Conservation (phyloP, 2,329 filamentous ascomycete species). For the Ceratocystis lukuohia region DNA sequence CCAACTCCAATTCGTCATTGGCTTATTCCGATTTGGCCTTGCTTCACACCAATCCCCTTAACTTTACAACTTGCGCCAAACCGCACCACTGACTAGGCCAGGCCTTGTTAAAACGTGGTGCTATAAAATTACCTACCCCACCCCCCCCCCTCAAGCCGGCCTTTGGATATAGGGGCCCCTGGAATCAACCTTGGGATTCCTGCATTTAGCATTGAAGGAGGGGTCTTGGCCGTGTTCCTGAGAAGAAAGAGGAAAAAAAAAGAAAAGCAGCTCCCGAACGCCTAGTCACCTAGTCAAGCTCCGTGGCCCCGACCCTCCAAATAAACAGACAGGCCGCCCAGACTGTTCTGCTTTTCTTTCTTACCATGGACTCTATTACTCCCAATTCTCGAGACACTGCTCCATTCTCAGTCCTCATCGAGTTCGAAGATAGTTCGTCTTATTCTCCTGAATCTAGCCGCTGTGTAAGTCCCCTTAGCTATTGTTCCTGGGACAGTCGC, state of each 20-base stretch:
- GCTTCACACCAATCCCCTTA: constrained; percentile 3
- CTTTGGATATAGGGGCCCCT: constrained; percentile 9
- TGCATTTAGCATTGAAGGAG: constrained; percentile 17
- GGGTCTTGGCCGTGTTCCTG: constrained; percentile 17
- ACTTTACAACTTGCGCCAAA: neutral
- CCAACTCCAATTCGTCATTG: neutral
- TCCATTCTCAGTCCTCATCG: constrained; percentile 18
- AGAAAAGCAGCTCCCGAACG: constrained; percentile 5
- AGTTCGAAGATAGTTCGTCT: constrained; percentile 15
- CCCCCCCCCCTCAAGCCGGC: constrained; percentile 1
- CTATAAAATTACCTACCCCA: constrained; percentile 4
- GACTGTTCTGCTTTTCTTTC: constrained; percentile 7
- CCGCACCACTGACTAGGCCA: neutral
- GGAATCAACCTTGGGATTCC: constrained; percentile 10
- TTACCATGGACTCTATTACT: constrained; percentile 13
- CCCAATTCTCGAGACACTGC: constrained; percentile 14
- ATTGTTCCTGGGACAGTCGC: constrained; percentile 18
- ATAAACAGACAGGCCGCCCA: constrained; percentile 10
- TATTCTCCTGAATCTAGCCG: constrained; percentile 16
- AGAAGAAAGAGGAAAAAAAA: neutral
- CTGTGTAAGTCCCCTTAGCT: constrained; percentile 17
- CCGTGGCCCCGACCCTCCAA: constrained; percentile 8
- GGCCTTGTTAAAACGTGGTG: constrained; percentile 3
- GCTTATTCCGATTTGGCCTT: constrained; percentile 8
- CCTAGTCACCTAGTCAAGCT: constrained; percentile 1